Base-by-base conservation (phyloP, 2,329 filamentous ascomycete genomes). In the Sporothrix pallida region DNA sequence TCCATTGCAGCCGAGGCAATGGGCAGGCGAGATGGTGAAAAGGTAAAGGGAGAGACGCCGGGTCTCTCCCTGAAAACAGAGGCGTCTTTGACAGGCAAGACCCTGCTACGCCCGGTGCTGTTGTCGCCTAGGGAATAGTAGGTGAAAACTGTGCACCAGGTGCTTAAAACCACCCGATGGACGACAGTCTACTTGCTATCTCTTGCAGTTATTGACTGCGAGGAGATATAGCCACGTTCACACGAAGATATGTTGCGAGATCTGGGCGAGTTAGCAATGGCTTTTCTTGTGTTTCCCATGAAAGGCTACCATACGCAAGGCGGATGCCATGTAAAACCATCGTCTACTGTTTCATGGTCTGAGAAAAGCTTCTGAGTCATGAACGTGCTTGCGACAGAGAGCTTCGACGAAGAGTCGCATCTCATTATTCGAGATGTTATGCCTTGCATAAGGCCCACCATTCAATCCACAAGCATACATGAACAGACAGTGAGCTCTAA, bases 41-140 rank as follows among this genome's bases (percentile, higher is more conserved):
- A 17, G 10, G 2, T 62, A 60, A 69, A 67, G 71, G 62, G 73
- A 70, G 52, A 73, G 65, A 71, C 72, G 4, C n/a, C 42, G 2
- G 6, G 56, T 44, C 71, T 70, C 67, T 58, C 73, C 73, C 73
- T 54, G 46, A n/a, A 8, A 65, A 17, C 46, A 65, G 15, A 10
- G 7, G 9, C 46, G 46, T 26, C 17, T 56, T 48, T 12, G 58
- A 23, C 56, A 48, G 23, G 12, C 26, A 26, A 37, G 20, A 20
- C 23, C 13, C 4, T 9, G 48, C n/a, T 26, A 44, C n/a, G 62
- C 44, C 62, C 10, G 20, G 23, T 46, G 42, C 20, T 12, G 17
- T 17, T 20, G n/a, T 26, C 62, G 62, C 8, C 42, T 26, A 67
- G 62, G 17, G 20, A 48, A 26, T 48, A 6, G n/a, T 8, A 46